phyloP scores from a whole-genome alignment of 306 rosid species.

The Casuarina cunninghamiana region DNA sequence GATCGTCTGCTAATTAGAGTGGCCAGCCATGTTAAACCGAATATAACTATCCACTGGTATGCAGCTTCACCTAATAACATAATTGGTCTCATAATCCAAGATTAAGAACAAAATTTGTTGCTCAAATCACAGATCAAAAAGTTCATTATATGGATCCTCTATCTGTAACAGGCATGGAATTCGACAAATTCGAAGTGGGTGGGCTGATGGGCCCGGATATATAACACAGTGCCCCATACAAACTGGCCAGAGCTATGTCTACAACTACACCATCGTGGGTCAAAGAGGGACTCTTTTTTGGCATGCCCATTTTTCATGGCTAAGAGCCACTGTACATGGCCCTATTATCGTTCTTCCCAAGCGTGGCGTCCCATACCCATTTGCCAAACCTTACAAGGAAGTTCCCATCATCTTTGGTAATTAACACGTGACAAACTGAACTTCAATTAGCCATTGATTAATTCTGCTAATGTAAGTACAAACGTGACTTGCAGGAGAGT shows the following conservation, averaged over 20 bases:
- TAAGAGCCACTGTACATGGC: conserved; percentile 4
- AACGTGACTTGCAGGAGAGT: conserved; percentile 5
- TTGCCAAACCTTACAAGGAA: conserved; percentile 23
- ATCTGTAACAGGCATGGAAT: conserved; percentile 3
- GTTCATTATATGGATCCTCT: not conserved
- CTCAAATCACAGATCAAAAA: not conserved
- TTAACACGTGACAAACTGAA: not conserved
- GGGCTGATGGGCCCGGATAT: conserved; percentile 8
- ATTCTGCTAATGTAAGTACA: too few species aligned
- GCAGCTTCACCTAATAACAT: not conserved
- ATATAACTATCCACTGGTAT: conserved; percentile 16
- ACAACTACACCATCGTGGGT: conserved; percentile 12
- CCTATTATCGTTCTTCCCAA: conserved; percentile 12
- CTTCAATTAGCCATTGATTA: not conserved
- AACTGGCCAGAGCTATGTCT: conserved; percentile 1
- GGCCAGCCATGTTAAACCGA: not conserved
- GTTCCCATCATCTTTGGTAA: conserved; percentile 30
- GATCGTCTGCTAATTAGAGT: conserved; percentile 13
- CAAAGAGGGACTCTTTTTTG: conserved; percentile 26
- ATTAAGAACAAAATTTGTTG: not conserved
- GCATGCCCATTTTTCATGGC: conserved; percentile 31
- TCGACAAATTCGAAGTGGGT: conserved; percentile 1
- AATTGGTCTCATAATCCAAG: not conserved
- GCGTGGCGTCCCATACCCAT: conserved; percentile 6
- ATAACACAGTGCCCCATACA: conserved; percentile 12